Conservation (phyloP, 768 basidiomycete species). For the Amyloporia xantha region DNA sequence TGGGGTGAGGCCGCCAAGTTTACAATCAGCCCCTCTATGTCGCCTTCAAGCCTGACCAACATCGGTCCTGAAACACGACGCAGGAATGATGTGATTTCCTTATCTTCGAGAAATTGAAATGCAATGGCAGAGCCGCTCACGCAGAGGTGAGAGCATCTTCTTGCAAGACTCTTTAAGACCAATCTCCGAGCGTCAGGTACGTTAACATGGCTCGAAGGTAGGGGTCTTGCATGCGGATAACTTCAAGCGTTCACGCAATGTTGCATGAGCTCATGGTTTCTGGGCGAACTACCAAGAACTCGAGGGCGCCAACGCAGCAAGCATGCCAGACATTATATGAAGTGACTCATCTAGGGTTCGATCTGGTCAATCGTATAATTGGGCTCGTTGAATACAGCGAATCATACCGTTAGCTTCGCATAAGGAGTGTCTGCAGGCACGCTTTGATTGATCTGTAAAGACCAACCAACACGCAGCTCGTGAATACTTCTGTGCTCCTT, state of each 20-base stretch:
- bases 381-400: not conserved
- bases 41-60: slow-evolving; percentile 47
- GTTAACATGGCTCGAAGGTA: slow-evolving; percentile 77
- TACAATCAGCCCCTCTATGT: slow-evolving; percentile 69
- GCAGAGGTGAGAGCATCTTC: slow-evolving; percentile 69
- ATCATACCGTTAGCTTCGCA: slow-evolving; percentile 66
- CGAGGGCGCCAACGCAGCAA: slow-evolving; percentile 57
- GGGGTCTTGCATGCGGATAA: slow-evolving; percentile 70
- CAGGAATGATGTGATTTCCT: slow-evolving; percentile 58
- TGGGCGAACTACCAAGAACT: slow-evolving; percentile 29
- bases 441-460: slow-evolving; percentile 58
- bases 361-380: not conserved
- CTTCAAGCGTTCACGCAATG: slow-evolving; percentile 69
- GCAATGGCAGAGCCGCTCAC: slow-evolving; percentile 82
- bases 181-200: slow-evolving; percentile 59
- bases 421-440: slow-evolving; percentile 71
- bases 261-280: slow-evolving; percentile 48
- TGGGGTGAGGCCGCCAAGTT: slow-evolving; percentile 68
- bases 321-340: slow-evolving; percentile 77
- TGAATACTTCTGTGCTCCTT: slow-evolving; percentile 59
- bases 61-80: slow-evolving; percentile 51
- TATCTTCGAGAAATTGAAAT: slow-evolving; percentile 78
- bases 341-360: slow-evolving; percentile 75
- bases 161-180: slow-evolving; percentile 77
- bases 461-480: slow-evolving; percentile 85